These are phyloP conservation scores for Arthrobotrys conoides DNA, from an alignment of 2,329 filamentous ascomycete species.

Conservation along the genomic window DNA sequence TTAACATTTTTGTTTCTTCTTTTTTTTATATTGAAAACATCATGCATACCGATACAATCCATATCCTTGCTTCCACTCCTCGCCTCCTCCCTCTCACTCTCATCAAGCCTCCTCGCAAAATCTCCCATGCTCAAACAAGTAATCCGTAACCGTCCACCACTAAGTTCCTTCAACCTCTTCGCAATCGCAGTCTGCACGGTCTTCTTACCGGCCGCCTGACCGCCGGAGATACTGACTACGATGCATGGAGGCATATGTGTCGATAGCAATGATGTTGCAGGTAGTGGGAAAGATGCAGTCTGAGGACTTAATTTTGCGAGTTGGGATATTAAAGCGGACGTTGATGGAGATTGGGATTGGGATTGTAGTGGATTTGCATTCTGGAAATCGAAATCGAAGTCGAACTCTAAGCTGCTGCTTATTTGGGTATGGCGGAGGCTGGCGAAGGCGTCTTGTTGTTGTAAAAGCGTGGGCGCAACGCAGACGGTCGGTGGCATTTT, in stretches of 20 bases:
- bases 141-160: conserved; percentile 47
- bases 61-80: conserved; percentile 57
- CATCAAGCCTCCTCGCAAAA: conserved; percentile 58
- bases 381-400: background rate
- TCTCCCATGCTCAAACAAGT: conserved; percentile 62
- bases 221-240: conserved; percentile 63
- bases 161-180: conserved; percentile 58
- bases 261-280: background rate
- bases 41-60: conserved; percentile 60
- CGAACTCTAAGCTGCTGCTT: background rate
- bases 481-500: conserved; percentile 17
- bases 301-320: background rate
- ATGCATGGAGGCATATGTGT: conserved; percentile 47
- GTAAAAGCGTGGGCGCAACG: conserved; percentile 48
- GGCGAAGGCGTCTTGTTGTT: conserved; percentile 42
- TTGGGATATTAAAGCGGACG: conserved; percentile 11
- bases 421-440: conserved; percentile 11
- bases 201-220: conserved; percentile 64
- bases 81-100: conserved; percentile 42
- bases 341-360: conserved; percentile 2
- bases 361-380: background rate
- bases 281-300: background rate
- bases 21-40: background rate
- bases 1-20: background rate
- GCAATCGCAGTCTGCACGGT: conserved; percentile 62